Conservation (phyloP, 2,329 filamentous ascomycete species). For the Penicillium sp. region DNA sequence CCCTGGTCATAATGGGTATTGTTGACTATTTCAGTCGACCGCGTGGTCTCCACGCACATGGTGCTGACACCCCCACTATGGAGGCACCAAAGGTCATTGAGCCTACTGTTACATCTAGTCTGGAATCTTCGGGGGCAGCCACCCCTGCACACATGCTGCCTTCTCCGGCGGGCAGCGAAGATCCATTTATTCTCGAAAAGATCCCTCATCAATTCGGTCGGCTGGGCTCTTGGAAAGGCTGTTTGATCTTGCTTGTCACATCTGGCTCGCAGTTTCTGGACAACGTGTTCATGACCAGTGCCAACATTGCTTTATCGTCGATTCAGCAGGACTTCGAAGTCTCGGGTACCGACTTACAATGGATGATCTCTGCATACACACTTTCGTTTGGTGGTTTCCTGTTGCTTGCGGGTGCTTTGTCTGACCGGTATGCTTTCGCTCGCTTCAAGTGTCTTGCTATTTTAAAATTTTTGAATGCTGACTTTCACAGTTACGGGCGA, state of each 20-base stretch:
- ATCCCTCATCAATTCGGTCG: conserved; percentile 34
- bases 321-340: conserved; percentile 44
- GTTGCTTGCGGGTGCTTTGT: conserved; percentile 36
- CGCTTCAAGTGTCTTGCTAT: background rate
- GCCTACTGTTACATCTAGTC: conserved; percentile 18
- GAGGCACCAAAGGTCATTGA: conserved; percentile 16
- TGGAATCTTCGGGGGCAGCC: conserved; percentile 11
- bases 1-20: conserved; percentile 16
- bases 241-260: conserved; percentile 42
- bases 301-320: conserved; percentile 45
- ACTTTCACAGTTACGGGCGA: conserved; percentile 34
- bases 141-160: conserved; percentile 17
- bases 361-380: conserved; percentile 47
- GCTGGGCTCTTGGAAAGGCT: conserved; percentile 42
- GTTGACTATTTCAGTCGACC: conserved; percentile 16
- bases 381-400: conserved; percentile 44
- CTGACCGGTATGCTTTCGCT: conserved; percentile 29
- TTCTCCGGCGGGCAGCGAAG: conserved; percentile 21
- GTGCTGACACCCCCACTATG: background rate
- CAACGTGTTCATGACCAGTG: conserved; percentile 49
- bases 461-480: background rate
- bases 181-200: conserved; percentile 23
- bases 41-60: conserved; percentile 9
- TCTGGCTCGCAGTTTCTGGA: conserved; percentile 48
- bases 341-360: conserved; percentile 40